Evolutionary conservation across 2,329 filamentous ascomycete species (phyloP).

Genomic region (Ascochyta lentis): DNA sequence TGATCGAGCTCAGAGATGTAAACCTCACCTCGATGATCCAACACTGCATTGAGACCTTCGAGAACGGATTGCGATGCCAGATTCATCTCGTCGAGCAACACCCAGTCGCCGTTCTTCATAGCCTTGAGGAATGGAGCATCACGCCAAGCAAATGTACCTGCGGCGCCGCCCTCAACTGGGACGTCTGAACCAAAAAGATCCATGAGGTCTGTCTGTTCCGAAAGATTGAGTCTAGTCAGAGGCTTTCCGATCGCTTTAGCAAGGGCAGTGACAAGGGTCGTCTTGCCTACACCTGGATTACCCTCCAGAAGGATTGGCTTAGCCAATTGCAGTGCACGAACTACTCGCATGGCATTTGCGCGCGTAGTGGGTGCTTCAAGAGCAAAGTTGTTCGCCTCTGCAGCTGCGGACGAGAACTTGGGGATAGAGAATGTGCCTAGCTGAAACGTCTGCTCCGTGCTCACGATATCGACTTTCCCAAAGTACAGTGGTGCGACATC

Average conservation of each 20-base stretch:
- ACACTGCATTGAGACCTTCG: slow-evolving; percentile 93
- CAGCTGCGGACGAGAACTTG: slow-evolving; percentile 54
- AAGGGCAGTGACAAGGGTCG: slow-evolving; percentile 85
- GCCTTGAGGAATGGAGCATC: slow-evolving; percentile 94
- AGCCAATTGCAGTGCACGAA: slow-evolving; percentile 83
- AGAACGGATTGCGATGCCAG: slow-evolving; percentile 95
- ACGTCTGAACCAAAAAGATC: slow-evolving; percentile 97
- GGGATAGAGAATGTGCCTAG: slow-evolving; percentile 79
- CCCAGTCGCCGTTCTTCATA: slow-evolving; percentile 97
- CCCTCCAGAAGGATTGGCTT: slow-evolving; percentile 96
- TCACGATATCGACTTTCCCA: slow-evolving; percentile 64
- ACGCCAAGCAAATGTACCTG: slow-evolving; percentile 92
- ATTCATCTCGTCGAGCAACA: slow-evolving; percentile 98
- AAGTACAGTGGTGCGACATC: slow-evolving; percentile 73
- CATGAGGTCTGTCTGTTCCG: slow-evolving; percentile 97
- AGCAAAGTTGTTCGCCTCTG: slow-evolving; percentile 69
- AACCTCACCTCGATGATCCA: slow-evolving; percentile 94
- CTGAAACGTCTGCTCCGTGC: slow-evolving; percentile 62
- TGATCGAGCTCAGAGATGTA: slow-evolving; percentile 96
- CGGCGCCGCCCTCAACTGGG: slow-evolving; percentile 88
- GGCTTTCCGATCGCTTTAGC: slow-evolving; percentile 80
- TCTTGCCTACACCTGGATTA: slow-evolving; percentile 98
- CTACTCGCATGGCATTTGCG: slow-evolving; percentile 87
- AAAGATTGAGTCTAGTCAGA: slow-evolving; percentile 93
- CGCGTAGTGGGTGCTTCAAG: slow-evolving; percentile 90